phyloP scores from a whole-genome alignment of 2,329 filamentous ascomycete species.

The Didymella exigua region DNA sequence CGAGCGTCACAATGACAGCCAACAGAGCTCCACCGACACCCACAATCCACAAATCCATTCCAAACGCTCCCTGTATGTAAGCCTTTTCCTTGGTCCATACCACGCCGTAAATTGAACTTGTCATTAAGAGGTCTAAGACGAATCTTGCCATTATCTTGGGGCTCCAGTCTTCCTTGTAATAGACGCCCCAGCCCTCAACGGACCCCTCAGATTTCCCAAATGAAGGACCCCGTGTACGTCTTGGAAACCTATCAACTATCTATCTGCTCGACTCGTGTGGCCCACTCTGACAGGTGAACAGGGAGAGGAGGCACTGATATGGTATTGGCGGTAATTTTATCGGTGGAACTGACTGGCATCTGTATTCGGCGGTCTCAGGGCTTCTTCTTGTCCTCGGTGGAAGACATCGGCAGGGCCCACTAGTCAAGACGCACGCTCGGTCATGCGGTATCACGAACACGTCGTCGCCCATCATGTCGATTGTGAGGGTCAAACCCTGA shows the following conservation, averaged over 20 bases:
- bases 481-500: no score
- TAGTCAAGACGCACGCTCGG: no score
- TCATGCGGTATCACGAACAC: no score
- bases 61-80: background rate
- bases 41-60: background rate
- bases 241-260: background rate
- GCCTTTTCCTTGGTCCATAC: background rate
- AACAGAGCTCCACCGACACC: background rate
- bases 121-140: no score
- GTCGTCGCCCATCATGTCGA: background rate
- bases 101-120: background rate
- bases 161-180: background rate
- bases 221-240: background rate
- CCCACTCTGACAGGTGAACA: background rate
- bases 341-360: background rate
- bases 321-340: background rate
- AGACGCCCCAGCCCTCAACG: background rate
- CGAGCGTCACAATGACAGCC: background rate
- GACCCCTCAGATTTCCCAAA: background rate
- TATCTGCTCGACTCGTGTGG: background rate
- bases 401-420: no score
- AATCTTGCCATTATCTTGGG: no score
- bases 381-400: background rate
- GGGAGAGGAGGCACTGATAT: background rate
- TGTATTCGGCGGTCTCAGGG: background rate